Base-by-base conservation (phyloP, 805 yeast species). In the Tetrapisispora phaffii region DNA sequence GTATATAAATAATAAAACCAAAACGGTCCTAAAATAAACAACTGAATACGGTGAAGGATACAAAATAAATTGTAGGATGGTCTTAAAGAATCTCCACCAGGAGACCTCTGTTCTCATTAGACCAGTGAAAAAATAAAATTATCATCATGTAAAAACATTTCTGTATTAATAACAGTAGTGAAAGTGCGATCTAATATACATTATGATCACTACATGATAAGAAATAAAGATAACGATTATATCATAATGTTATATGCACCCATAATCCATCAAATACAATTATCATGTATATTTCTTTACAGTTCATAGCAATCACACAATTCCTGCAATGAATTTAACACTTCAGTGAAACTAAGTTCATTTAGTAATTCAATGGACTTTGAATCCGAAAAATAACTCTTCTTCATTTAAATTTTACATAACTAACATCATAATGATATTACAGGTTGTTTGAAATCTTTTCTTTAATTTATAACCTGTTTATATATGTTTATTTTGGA, bases 51-150 rank as follows among this genome's bases (percentile, higher is more conserved):
- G 49, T 26, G 45, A 38, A 45, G 45, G 40, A 39, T 43, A 21
- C 44, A 33, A 43, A 44, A 42, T n/a, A 33, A 40, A 33, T 32
- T 36, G 38, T 33, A 51, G 55, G 55, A 44, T 51, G 53, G 50
- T 42, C 50, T 44, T 48, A 50, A 49, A 45, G 20, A 4, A 49
- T 43, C 44, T 51, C 52, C 50, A 38, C 48, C 53, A 45, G 51
- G 48, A 50, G 45, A 52, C 49, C 46, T 56, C 59, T 57, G 57
- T 51, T 52, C 57, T 56, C 49, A 61, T 46, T 58, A 62, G 62
- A 50, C 47, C 58, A 61, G 57, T 58, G 44, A 55, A 55, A 48
- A 47, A 50, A 49, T 50, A 48, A 55, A 55, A 54, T 41, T 56
- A 59, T 63, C 67, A 63, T 63, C 66, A 59, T 55, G 20, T 41